Evolutionary conservation across 331 rosid genomes (phyloP), one percentile per base, ranked within the genome.

Genomic region (Spiraea crenata): DNA sequence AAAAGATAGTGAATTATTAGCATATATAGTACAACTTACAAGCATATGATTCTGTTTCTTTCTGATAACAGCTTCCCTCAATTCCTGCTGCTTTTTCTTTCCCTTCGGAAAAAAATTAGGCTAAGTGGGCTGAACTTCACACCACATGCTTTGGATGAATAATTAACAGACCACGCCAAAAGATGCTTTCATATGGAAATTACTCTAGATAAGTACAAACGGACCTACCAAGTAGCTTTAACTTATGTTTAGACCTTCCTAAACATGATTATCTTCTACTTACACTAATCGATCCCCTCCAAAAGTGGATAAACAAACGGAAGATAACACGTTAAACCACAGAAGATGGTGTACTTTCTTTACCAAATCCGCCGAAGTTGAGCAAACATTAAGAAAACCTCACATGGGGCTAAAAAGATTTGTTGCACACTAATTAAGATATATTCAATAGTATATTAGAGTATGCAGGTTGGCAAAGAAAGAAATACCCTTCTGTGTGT

Each of bases 111-210:
- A n/a, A n/a, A 65, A 50, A 65, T 31, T 4, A 58, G 34, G 57
- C 3, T 31, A 25, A 8, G 0, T 9, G 17, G 17, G 6, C 31
- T 25, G 1, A 25, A 25, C 31, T 25, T 19, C 15, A 16, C 34
- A 61, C 39, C 40, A 68, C 39, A 39, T 68, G 57, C 9, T 67
- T 35, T 12, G 63, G 40, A 15, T 35, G 38, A 58, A 31, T 34
- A 38, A 13, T 31, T 44, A 45, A 46, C 19, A 35, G 61, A 35
- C 31, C 38, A 46, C 19, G 39, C 67, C 69, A 14, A 38, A 69
- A 72, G 61, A 61, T 72, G 69, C 76, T 72, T 72, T 61, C 76
- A 20, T 13, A 3, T 46, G 51, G 51, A 52, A 72, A 49, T 57
- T 7, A 61, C 61, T 25, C 76, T 49, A 72, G 76, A 49, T 62